Evolutionary conservation across 192 early-diverging fungal species (phyloP).

Genomic region (Entophlyctis luteolus): DNA sequence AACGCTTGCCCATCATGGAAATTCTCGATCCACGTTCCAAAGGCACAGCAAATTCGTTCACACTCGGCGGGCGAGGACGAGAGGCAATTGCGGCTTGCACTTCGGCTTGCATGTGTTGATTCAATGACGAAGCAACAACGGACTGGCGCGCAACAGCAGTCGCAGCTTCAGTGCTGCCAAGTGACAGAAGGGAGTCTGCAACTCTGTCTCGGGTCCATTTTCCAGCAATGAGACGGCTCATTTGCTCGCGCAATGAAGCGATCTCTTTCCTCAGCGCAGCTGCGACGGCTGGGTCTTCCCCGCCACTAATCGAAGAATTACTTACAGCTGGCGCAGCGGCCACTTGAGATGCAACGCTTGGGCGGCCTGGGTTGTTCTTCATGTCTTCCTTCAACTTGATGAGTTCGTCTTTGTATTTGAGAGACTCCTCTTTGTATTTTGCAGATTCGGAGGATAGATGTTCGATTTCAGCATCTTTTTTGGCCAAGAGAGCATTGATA

Average conservation of each 20-base stretch:
- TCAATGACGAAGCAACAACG: background rate
- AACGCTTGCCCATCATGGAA: slow-evolving; percentile 12
- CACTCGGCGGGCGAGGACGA: slow-evolving; percentile 16
- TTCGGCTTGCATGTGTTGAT: slow-evolving; percentile 25
- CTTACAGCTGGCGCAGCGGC: background rate
- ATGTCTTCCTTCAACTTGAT: slow-evolving; percentile 33
- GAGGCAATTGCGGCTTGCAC: slow-evolving; percentile 11
- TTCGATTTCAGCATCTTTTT: slow-evolving; percentile 61
- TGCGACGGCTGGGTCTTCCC: slow-evolving; percentile 60
- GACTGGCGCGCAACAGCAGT: slow-evolving; percentile 12
- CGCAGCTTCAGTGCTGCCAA: background rate
- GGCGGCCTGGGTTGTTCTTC: background rate
- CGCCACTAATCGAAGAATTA: background rate
- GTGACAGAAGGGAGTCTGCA: slow-evolving; percentile 38
- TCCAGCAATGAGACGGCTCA: slow-evolving; percentile 63
- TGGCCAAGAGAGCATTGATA: slow-evolving; percentile 53
- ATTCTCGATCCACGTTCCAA: slow-evolving; percentile 3
- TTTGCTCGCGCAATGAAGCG: slow-evolving; percentile 63
- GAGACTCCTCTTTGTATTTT: slow-evolving; percentile 63
- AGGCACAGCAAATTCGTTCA: slow-evolving; percentile 14
- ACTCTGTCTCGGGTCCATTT: slow-evolving; percentile 54
- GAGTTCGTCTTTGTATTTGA: slow-evolving; percentile 53
- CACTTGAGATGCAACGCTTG: background rate
- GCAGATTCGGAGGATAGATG: slow-evolving; percentile 51
- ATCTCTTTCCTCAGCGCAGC: slow-evolving; percentile 68